Evolutionary conservation across 345 rosid species (phyloP).

Genomic region (Rhodamnia rubescens): DNA sequence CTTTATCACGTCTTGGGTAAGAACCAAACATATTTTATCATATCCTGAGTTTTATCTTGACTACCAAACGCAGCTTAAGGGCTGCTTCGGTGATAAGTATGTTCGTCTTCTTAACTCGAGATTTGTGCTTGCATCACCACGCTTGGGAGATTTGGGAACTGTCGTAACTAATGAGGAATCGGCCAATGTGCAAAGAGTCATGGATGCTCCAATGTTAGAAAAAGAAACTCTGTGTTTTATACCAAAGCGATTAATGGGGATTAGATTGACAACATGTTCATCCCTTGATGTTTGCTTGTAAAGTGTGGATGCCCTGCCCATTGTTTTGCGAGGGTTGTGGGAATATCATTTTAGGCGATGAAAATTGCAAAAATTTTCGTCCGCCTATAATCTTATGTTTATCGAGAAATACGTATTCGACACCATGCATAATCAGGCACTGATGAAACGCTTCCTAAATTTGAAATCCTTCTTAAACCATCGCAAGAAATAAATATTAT

Average conservation of each 20-base stretch:
- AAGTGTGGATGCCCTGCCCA: background rate
- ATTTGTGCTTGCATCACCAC: background rate
- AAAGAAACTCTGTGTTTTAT: background rate
- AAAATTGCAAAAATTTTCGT: background rate
- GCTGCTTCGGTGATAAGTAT: background rate
- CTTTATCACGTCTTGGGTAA: too few species aligned
- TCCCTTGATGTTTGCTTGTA: background rate
- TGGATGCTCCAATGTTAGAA: background rate
- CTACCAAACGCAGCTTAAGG: background rate
- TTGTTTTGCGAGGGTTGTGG: background rate
- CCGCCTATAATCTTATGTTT: background rate
- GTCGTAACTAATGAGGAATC: background rate
- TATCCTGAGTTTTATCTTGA: too few species aligned
- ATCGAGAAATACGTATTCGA: background rate
- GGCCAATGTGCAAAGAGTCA: background rate
- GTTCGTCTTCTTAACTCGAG: background rate
- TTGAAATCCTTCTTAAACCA: background rate
- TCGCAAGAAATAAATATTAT: background rate
- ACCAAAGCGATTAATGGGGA: background rate
- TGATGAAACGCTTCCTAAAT: background rate
- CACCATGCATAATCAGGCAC: background rate
- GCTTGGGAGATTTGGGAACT: background rate
- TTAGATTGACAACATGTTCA: background rate
- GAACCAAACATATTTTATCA: too few species aligned
- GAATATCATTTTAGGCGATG: background rate